These are phyloP conservation scores for Neoascochyta sp. DNA, from an alignment of 2,329 filamentous ascomycete species.

Conservation along the genomic window DNA sequence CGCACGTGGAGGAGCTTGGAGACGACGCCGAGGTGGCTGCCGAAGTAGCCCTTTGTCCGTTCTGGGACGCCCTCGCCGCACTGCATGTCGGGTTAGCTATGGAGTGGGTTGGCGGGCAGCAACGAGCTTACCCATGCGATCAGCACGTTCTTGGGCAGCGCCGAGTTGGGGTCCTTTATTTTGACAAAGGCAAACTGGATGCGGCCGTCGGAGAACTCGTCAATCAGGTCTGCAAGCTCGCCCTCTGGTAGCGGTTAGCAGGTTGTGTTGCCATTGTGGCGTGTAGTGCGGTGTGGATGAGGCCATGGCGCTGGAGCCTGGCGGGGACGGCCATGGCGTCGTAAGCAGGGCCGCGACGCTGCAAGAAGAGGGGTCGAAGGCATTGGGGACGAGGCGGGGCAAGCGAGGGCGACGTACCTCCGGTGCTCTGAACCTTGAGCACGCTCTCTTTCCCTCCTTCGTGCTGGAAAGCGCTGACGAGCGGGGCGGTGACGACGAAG, in stretches of 20 bases:
- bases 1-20: conserved; percentile 81
- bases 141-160: conserved; percentile 84
- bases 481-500: conserved; percentile 86
- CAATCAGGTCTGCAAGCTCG: conserved; percentile 81
- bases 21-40: conserved; percentile 84
- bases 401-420: conserved; percentile 67
- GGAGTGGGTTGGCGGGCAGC: neutral
- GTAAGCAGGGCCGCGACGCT: too few species aligned
- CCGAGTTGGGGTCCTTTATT: conserved; percentile 90
- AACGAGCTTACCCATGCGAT: conserved; percentile 69
- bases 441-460: conserved; percentile 89
- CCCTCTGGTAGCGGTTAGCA: conserved; percentile 70
- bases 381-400: too few species aligned
- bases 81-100: conserved; percentile 39
- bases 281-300: conserved; percentile 2
- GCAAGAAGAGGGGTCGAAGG: too few species aligned
- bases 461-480: conserved; percentile 86
- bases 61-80: conserved; percentile 98
- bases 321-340: too few species aligned
- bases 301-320: too few species aligned
- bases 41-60: conserved; percentile 97
- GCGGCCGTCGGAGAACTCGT: conserved; percentile 94
- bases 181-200: conserved; percentile 97
- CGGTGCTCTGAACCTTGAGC: conserved; percentile 87
- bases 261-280: neutral